Evolutionary conservation across 2,329 filamentous ascomycete species (phyloP).

Genomic region (Mycosphaerelloides madeirae): DNA sequence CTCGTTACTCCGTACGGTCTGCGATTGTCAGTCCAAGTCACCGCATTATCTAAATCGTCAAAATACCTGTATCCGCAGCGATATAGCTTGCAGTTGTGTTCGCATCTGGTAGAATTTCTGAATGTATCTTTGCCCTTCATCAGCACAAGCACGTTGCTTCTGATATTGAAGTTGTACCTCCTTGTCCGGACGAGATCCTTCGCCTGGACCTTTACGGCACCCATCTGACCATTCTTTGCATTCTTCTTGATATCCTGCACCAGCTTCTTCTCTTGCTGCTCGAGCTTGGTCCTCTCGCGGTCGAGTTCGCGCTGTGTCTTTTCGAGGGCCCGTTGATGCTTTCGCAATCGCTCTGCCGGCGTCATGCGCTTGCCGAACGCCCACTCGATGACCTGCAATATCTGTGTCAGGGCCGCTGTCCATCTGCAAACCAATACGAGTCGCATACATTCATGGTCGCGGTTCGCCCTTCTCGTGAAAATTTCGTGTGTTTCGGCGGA

Average conservation of each 20-base stretch:
- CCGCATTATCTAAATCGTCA: background rate
- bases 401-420: background rate
- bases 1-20: constrained; percentile 97
- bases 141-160: no score
- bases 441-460: constrained; percentile 54
- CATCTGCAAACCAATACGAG: background rate
- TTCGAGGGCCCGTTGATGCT: constrained; percentile 94
- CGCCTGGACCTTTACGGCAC: constrained; percentile 96
- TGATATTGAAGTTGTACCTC: constrained; percentile 55
- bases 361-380: constrained; percentile 99
- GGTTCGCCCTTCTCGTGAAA: background rate
- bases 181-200: constrained; percentile 93
- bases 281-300: constrained; percentile 87
- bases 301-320: constrained; percentile 96
- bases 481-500: no score
- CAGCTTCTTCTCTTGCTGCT: constrained; percentile 98
- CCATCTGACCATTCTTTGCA: constrained; percentile 96
- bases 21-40: constrained; percentile 8
- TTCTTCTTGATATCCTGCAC: constrained; percentile 96
- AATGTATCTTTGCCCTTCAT: constrained; percentile 41
- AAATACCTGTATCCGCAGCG: constrained; percentile 79
- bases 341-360: constrained; percentile 82
- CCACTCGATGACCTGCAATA: constrained; percentile 84
- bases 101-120: constrained; percentile 99
- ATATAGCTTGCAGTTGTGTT: constrained; percentile 94